Percentiles rank a stretch among this genome's conserved stretches.
Conservation (phyloP, 306 rosid genomes). For the Aeschynomene evenia region DNA sequence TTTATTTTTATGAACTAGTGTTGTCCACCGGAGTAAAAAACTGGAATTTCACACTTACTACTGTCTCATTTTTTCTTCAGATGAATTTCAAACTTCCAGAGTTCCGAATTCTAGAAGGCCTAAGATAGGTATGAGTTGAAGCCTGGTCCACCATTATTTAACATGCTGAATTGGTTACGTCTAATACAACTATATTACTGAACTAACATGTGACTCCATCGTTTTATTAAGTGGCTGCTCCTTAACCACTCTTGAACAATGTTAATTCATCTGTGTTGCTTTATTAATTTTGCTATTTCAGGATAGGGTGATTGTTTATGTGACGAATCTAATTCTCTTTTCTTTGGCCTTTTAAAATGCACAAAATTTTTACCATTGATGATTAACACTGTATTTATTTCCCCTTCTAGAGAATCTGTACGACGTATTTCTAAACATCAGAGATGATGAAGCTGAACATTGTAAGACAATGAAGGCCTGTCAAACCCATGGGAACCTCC, state of each 20-base stretch:
- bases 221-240: no score
- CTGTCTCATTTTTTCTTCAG: slow-evolving; percentile 45
- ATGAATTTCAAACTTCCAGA: slow-evolving; percentile 96
- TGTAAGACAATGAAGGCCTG: slow-evolving; percentile 99
- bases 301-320: not conserved
- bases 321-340: not conserved
- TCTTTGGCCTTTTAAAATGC: not conserved
- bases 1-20: slow-evolving; percentile 12
- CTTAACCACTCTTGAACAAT: no score
- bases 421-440: slow-evolving; percentile 76
- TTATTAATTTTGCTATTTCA: slow-evolving; percentile 5
- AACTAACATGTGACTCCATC: no score
- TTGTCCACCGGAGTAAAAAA: slow-evolving; percentile 15
- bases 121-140: slow-evolving; percentile 62
- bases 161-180: slow-evolving; percentile 22
- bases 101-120: slow-evolving; percentile 89
- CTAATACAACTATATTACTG: not conserved
- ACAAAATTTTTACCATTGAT: slow-evolving; percentile 14
- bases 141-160: slow-evolving; percentile 14
- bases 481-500: slow-evolving; percentile 85
- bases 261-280: no score
- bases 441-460: slow-evolving; percentile 99
- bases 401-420: slow-evolving; percentile 66
- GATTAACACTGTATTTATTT: slow-evolving; percentile 3
- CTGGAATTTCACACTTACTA: slow-evolving; percentile 33